Evolutionary conservation across 768 basidiomycete genomes (phyloP).

Genomic region (Gloeopeniophorella convolvens): DNA sequence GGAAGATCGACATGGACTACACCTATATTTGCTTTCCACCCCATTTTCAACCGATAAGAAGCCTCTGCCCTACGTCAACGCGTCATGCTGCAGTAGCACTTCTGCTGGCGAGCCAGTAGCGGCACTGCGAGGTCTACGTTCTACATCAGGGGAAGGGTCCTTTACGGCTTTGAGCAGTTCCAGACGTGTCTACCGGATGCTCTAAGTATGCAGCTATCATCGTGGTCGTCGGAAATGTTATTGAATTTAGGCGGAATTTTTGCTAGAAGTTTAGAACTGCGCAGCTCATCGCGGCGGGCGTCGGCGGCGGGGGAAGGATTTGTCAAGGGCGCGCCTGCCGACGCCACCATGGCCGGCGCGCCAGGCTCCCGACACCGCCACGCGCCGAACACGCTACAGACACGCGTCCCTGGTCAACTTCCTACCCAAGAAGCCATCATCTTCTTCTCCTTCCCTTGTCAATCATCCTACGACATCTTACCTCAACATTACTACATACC

Average conservation of each 20-base stretch:
- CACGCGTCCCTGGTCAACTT: constrained; percentile 4
- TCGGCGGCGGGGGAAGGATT: neutral
- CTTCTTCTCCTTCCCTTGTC: neutral
- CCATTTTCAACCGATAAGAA: too few species aligned
- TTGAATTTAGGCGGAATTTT: neutral
- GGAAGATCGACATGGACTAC: too few species aligned
- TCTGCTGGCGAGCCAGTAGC: neutral
- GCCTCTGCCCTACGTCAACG: too few species aligned
- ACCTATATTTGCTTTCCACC: too few species aligned
- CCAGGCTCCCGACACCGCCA: too few species aligned
- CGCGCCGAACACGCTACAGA: constrained; percentile 17
- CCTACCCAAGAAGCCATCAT: neutral
- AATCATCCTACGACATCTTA: neutral
- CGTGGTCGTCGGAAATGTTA: neutral
- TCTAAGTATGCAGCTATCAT: neutral
- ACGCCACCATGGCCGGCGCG: too few species aligned
- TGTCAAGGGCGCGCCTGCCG: neutral
- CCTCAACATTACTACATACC: constrained; percentile 8
- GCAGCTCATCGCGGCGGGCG: too few species aligned
- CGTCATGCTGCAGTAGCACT: too few species aligned
- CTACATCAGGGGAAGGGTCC: neutral
- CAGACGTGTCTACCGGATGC: neutral
- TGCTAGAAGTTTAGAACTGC: neutral
- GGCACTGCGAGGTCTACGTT: neutral
- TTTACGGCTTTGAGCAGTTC: neutral